phyloP scores from a whole-genome alignment of 805 yeast species.

The Ogataea polymorpha region DNA sequence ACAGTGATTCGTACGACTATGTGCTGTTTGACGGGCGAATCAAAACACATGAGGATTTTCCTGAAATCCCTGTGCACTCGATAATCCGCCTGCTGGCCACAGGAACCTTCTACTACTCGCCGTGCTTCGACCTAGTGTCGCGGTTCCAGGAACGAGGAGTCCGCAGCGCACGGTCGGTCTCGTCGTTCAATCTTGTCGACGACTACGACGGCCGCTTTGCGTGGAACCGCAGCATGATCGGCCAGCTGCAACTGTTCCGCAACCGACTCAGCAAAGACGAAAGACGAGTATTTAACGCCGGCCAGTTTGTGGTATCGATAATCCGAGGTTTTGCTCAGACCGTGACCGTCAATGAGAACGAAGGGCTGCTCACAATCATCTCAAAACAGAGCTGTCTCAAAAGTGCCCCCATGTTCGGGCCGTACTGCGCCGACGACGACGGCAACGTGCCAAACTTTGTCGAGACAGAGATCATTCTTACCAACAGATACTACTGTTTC shows the following conservation, averaged over 20 bases:
- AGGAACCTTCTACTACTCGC: conserved; percentile 49
- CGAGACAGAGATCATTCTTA: conserved; percentile 49
- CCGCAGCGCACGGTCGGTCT: conserved; percentile 19
- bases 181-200: conserved; percentile 30
- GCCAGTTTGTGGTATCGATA: conserved; percentile 46
- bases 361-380: conserved; percentile 44
- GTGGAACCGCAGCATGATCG: conserved; percentile 50
- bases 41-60: conserved; percentile 19
- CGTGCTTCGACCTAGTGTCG: conserved; percentile 44
- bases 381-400: conserved; percentile 50
- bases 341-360: conserved; percentile 30
- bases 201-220: conserved; percentile 45
- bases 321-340: conserved; percentile 50
- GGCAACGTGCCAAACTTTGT: conserved; percentile 51
- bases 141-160: conserved; percentile 44
- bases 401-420: conserved; percentile 50
- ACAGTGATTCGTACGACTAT: conserved; percentile 52
- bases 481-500: conserved; percentile 39
- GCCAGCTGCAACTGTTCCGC: conserved; percentile 45
- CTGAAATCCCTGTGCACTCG: conserved; percentile 40
- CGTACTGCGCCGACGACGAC: conserved; percentile 56
- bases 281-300: conserved; percentile 39
- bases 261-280: conserved; percentile 41
- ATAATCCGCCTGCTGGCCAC: conserved; percentile 42
- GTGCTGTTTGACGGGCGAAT: conserved; percentile 16